Base-by-base conservation (phyloP, 2,329 filamentous ascomycete genomes). In the Huntiella abstrusa region DNA sequence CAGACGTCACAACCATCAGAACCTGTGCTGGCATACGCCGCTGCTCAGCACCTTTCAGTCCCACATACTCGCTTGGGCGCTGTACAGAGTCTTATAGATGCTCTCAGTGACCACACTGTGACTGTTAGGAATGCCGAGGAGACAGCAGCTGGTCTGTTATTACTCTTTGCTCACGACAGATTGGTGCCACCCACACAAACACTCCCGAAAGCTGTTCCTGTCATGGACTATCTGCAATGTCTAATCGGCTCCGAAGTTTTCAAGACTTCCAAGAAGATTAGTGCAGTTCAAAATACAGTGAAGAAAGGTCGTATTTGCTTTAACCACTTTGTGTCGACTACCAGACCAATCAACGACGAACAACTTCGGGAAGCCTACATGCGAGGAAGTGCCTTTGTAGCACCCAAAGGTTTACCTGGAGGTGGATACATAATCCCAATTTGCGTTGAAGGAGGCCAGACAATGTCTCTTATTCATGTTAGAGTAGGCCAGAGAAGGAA, bases 1-100 rank as follows among this genome's bases (percentile, higher is more conserved):
- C 43, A 46, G 34, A 49, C 48, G 4, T 17, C 34, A n/a, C 44
- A 46, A 33, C 48, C 48, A 15, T 38, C 48, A 7, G 48, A 49
- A 36, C 48, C 48, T 5, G 39, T 49, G 11, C 34, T 49, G 6
- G 48, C 48, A 6, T 33, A 43, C 37, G 44, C 45, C 7, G 44
- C 48, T 2, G 41, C 40, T 8, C 48, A 49, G 37, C 41, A 46
- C 32, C 35, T 49, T 8, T 22, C 44, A 5, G 41, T 39, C 19
- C 16, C 41, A 17, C 44, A 46, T 10, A 49, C 40, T 3, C 33
- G 41, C 7, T 33, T 49, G 1, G 34, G 44, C 1, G 48, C 41
- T 2, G n/a, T 46, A n/a, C 48, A 46, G 22, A 38, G 40, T 8
- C 40, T 49, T 5, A 22, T 44, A 3, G 48, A 49, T 5, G 35